Base-by-base conservation (phyloP, 2,329 filamentous ascomycete genomes). In the Hypoxylon sp. region DNA sequence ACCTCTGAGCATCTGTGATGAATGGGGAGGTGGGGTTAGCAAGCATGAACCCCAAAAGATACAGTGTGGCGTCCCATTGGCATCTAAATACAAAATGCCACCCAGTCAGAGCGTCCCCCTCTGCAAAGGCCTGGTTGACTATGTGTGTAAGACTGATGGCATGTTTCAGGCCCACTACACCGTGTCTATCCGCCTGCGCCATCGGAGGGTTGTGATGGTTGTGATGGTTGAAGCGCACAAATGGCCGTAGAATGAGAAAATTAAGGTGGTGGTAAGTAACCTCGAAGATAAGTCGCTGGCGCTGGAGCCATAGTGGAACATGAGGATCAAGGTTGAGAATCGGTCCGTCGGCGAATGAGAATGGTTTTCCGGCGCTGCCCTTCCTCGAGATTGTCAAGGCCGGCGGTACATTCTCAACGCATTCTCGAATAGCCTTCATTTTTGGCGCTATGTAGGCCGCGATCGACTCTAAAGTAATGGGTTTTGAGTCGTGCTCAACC, bases 41-140 rank as follows among this genome's bases (percentile, higher is more conserved):
- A 15, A 47, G 43, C 15, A 15, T 47, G 15, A 47, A 59, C 10
- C 49, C 50, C 28, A 53, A 48, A 24, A 47, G 34, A 44, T 53
- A 59, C 41, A 54, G 47, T 24, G 56, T 53, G 44, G 56, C 56
- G 44, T 59, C 56, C 56, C 56, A 59, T 49, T 46, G 56, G 30
- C 49, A 59, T 37, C 47, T 28, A 26, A 59, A 59, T 26, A 59
- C 39, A 28, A 53, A 46, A 19, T 53, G 56, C 48, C 49, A 59
- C 10, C 56, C 56, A 10, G 56, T 59, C 28, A 59, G 37, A 17
- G 49, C 32, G 20, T 59, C 56, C 10, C 48, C 56, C 28, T 53
- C n/a, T 26, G 37, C 24, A 11, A 52, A 51, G 30, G 48, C 48
- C 41, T 59, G 56, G 56, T 59, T 24, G 34, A 59, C 44, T 43